These are phyloP conservation scores for Orbilia quercus DNA, from an alignment of 2,329 filamentous ascomycete species.

Conservation along the genomic window DNA sequence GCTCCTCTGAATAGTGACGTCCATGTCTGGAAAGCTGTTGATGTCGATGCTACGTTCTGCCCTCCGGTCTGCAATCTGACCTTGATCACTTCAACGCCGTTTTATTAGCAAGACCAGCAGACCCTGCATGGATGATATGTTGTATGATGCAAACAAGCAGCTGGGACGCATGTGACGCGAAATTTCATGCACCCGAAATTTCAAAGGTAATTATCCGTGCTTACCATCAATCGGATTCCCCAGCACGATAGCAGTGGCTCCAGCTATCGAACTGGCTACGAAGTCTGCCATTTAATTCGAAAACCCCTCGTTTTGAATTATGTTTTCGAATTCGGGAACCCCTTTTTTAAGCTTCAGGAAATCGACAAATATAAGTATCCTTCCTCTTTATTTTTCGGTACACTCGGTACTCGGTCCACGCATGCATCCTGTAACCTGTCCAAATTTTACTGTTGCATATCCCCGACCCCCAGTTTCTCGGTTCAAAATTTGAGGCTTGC, in stretches of 20 bases:
- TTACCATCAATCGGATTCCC: conserved; percentile 80
- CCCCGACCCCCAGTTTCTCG: no score
- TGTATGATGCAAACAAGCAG: neutral
- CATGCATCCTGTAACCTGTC: conserved; percentile 8
- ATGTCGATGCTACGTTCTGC: conserved; percentile 57
- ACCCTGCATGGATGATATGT: conserved; percentile 1
- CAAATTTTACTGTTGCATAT: neutral
- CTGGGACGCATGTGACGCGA: conserved; percentile 9
- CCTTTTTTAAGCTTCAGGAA: conserved; percentile 1
- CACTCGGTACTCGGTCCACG: conserved; percentile 43
- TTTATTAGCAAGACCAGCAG: neutral
- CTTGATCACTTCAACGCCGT: conserved; percentile 69
- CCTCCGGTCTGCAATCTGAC: conserved; percentile 79
- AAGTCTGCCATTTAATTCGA: conserved; percentile 75
- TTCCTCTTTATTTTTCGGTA: conserved; percentile 17
- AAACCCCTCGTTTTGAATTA: neutral
- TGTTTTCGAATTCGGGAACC: no score
- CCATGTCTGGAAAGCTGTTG: conserved; percentile 48
- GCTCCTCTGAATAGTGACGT: conserved; percentile 65
- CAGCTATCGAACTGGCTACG: conserved; percentile 91
- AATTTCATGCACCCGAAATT: neutral
- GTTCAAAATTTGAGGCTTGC: neutral
- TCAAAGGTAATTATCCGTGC: neutral
- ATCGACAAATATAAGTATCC: no score
- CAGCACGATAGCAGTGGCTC: conserved; percentile 84